Percentiles rank a stretch among this genome's conserved stretches.
Evolutionary conservation across 352 stramenopile genomes (phyloP).

Genomic region (Phytopythium cucurbitacearum): DNA sequence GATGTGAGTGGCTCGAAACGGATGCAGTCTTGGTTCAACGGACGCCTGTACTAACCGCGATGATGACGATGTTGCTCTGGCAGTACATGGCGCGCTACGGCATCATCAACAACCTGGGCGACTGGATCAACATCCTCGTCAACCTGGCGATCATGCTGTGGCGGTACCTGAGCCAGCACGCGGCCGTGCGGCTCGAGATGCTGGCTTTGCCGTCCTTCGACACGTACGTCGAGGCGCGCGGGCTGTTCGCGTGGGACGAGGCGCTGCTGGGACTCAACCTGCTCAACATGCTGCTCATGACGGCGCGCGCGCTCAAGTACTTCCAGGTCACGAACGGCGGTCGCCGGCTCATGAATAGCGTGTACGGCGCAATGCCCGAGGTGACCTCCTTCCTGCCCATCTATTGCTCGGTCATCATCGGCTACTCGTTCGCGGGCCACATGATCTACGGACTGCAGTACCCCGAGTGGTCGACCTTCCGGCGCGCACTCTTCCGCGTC

Average conservation of each 20-base stretch:
- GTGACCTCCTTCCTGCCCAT: slow-evolving; percentile 67
- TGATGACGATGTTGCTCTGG: neutral
- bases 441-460: slow-evolving; percentile 68
- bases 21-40: neutral
- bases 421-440: slow-evolving; percentile 68
- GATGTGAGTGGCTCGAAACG: slow-evolving; percentile 22
- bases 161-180: slow-evolving; percentile 51
- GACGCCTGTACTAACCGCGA: neutral
- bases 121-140: slow-evolving; percentile 60
- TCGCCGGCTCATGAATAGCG: slow-evolving; percentile 54
- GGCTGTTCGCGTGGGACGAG: slow-evolving; percentile 54
- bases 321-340: slow-evolving; percentile 70
- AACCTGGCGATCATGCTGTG: slow-evolving; percentile 54
- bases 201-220: slow-evolving; percentile 52
- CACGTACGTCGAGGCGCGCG: slow-evolving; percentile 46
- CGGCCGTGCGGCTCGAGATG: slow-evolving; percentile 24
- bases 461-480: slow-evolving; percentile 58
- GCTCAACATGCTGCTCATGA: slow-evolving; percentile 63
- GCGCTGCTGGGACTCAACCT: slow-evolving; percentile 61
- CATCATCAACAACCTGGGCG: slow-evolving; percentile 56
- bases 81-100: slow-evolving; percentile 67
- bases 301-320: slow-evolving; percentile 57
- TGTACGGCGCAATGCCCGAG: slow-evolving; percentile 72
- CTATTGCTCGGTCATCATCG: slow-evolving; percentile 55
- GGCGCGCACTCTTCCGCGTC: slow-evolving; percentile 52